Base-by-base conservation (phyloP, 768 basidiomycete species). In the Trametes coccinea region DNA sequence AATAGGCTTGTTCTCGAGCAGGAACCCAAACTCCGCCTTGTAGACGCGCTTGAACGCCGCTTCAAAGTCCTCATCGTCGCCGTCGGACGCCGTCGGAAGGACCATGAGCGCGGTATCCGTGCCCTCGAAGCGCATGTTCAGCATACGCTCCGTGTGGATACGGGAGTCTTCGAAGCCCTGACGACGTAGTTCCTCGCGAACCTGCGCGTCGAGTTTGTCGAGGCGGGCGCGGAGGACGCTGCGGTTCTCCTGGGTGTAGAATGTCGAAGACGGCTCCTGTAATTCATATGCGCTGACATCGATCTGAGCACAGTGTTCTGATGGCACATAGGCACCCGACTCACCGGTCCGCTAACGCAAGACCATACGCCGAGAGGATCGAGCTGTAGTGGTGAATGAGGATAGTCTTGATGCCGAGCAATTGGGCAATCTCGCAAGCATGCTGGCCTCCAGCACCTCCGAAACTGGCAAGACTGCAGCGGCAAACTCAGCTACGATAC, bases 51-150 rank as follows among this genome's bases (percentile, higher is more conserved):
- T 86, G 79, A 97, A 98, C 9, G 88, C 91, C 2, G 79, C 80
- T 66, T 87, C 87, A 70, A 90, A 95, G 72, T 94, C 89, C 63
- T 88, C 86, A 13, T 78, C 67, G 27, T 87, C 81, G 0, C 80
- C 82, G 37, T 80, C 80, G 27, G 69, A 66, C 7, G 71, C 64
- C 22, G 79, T 65, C 0, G 89, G 84, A 11, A 93, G 76, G 10
- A 94, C 84, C 93, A 98, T 96, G 66, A 98, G 73, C 14, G 94
- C 84, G 0, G 96, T 98, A 74, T 96, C 94, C 0, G 92, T 95
- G 3, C 94, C 94, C 51, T 95, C 90, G 66, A 95, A 95, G 22
- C 93, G 85, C 92, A 94, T 94, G 69, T 94, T 94, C 46, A 93
- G 77, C 87, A 89, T 89, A 22, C 89, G 82, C 72, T 96, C 95